Base-by-base conservation (phyloP, 2,329 filamentous ascomycete genomes). In the Talaromyces albobiverticillius region DNA sequence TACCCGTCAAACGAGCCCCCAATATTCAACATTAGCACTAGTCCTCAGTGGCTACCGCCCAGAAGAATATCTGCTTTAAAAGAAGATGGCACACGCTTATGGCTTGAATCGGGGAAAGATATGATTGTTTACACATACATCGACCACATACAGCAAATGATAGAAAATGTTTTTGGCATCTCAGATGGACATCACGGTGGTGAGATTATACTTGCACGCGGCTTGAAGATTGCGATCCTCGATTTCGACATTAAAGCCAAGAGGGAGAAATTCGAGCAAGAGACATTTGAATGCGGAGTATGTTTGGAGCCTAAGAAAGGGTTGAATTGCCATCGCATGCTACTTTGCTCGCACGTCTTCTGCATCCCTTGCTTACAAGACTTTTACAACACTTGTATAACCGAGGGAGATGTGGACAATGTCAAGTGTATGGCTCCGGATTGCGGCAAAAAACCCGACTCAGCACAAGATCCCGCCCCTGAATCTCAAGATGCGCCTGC, bases 241-340 rank as follows among this genome's bases (percentile, higher is more conserved):
- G 88, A 91, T 60, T 90, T 89, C 63, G 88, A 96, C 64, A 85
- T 83, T 55, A 85, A 86, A 57, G 85, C 88, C 6, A 88, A 87
- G 65, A 82, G 83, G 52, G 82, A 83, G 20, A 84, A 85, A 0
- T 97, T 96, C 67, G 86, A 94, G 57, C 84, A 84, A 60, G 88
- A 87, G 62, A 95, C 90, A 0, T 96, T 94, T 66, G 85, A 92
- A 50, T 97, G 93, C 61, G 89, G 88, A 1, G 82, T 97, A 46
- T 96, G 92, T 67, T 73, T 96, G 45, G 93, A 97, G 69, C 91
- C 91, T 0, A 96, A 96, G 71, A 96, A 95, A 68, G 94, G 94
- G 1, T 72, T 76, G 0, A 81, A 78, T 10, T 97, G 94, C 68
- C 88, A 97, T 73, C 83, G 84, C 40, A 86, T 97, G 79, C 73